Evolutionary conservation across 257 asterid species (phyloP).

Genomic region (Solanum arcanum): DNA sequence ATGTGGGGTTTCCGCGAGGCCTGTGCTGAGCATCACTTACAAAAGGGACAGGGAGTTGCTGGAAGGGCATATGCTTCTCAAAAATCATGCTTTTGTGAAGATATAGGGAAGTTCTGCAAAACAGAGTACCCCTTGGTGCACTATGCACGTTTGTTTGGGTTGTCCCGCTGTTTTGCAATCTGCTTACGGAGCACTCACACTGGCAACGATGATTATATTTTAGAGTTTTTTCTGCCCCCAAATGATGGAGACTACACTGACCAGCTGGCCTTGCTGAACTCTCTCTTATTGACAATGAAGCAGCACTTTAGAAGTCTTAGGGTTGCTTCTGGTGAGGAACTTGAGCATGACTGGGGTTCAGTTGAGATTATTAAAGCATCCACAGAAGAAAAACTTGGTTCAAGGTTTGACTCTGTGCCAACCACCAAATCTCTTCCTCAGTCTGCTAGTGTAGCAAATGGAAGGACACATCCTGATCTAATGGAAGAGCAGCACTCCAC

Average conservation of each 20-base stretch:
- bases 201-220: constrained; percentile 68
- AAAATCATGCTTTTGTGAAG: constrained; percentile 52
- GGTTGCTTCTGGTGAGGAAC: constrained; percentile 77
- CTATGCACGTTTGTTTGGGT: constrained; percentile 73
- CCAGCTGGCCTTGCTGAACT: constrained; percentile 49
- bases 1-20: constrained; percentile 91
- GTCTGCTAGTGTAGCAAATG: constrained; percentile 21
- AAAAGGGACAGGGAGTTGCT: constrained; percentile 84
- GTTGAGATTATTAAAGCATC: constrained; percentile 53
- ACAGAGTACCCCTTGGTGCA: constrained; percentile 89
- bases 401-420: constrained; percentile 22
- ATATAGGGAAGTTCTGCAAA: constrained; percentile 65
- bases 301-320: constrained; percentile 69
- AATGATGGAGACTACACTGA: constrained; percentile 26
- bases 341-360: constrained; percentile 59
- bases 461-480: constrained; percentile 27
- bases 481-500: constrained; percentile 19
- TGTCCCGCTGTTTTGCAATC: constrained; percentile 66
- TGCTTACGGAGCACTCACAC: constrained; percentile 71
- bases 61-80: constrained; percentile 73
- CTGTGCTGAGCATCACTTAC: constrained; percentile 85
- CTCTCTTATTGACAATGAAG: constrained; percentile 62
- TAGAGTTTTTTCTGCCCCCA: constrained; percentile 70
- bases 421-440: constrained; percentile 27
- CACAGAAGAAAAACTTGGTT: constrained; percentile 27